A percentile compares a stretch with the other conserved stretches of the same genome.
Conservation (phyloP, 225 moss, liverwort and hornwort species). For the Pseudisothecium myosuroides region DNA sequence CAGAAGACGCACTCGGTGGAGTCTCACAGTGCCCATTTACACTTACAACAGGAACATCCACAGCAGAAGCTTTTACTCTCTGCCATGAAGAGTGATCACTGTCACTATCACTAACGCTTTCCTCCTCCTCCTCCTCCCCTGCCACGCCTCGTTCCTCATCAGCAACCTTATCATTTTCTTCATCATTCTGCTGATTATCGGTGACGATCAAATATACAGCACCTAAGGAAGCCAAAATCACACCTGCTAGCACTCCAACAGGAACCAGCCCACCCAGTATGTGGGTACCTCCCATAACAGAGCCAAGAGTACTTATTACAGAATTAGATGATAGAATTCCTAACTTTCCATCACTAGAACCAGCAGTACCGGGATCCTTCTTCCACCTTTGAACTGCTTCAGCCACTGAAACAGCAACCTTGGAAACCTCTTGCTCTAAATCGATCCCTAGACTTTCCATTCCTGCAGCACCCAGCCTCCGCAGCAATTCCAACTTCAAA, state of each 20-base stretch:
- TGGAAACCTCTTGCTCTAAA: conserved; percentile 56
- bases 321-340: conserved; percentile 44
- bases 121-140: not conserved
- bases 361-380: not conserved
- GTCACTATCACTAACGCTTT: not conserved
- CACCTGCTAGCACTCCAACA: conserved; percentile 78
- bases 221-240: conserved; percentile 76
- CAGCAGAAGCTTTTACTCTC: not conserved
- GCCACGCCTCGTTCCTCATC: not conserved
- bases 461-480: conserved; percentile 76
- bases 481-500: conserved; percentile 66
- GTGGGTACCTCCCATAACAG: conserved; percentile 39
- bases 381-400: conserved; percentile 39
- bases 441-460: conserved; percentile 71
- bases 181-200: conserved; percentile 35
- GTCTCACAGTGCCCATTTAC: not conserved
- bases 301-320: conserved; percentile 34
- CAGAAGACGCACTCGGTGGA: not conserved
- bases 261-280: conserved; percentile 60
- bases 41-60: conserved; percentile 27
- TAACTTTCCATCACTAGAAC: conserved; percentile 29
- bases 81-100: not conserved
- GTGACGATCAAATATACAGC: conserved; percentile 61
- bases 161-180: not conserved
- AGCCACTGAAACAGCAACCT: conserved; percentile 60